Base-by-base conservation (phyloP, 225 moss, liverwort and hornwort species). In the Neckera pumila region DNA sequence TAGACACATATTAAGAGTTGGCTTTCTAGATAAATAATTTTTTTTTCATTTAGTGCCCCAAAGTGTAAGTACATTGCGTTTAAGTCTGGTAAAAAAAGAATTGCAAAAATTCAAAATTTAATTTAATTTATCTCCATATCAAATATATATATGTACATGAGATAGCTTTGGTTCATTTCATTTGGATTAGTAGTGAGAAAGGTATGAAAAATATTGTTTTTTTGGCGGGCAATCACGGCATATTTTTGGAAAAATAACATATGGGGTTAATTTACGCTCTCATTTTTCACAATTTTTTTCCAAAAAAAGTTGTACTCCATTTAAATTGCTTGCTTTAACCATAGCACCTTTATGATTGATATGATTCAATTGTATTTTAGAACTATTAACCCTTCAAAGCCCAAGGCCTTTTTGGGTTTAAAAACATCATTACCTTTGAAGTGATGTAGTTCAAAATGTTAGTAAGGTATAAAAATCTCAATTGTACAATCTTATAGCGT, bases 51-150 rank as follows among this genome's bases (percentile, higher is more conserved):
- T 31, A 11, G 18, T 27, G 6, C n/a, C n/a, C n/a, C n/a, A n/a
- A n/a, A n/a, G n/a, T n/a, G n/a, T n/a, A n/a, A n/a, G n/a, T 45
- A 43, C 26, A 43, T 27, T 16, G 4, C 8, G 7, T 1, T 71
- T 8, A 14, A 42, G 8, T 4, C 0, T 0, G 0, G 1, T 9
- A 3, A 40, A 19, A 17, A 2, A 15, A 30, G 1, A n/a, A n/a
- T n/a, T n/a, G n/a, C 11, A 6, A 43, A 73, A 45, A 10, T 17
- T 16, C 30, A 28, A 30, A 9, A 38, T 69, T 17, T 16, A 1
- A 28, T 43, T 71, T 5, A 4, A 17, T 72, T 28, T 17, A 53
- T 45, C 36, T 36, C 3, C 2, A 7, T 30, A 19, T 7, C 18
- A 3, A 11, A 18, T 74, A 47, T 30, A 74, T 30, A 45, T 6